Conservation (phyloP, 2,329 filamentous ascomycete genomes). For the Talaromyces sp. region DNA sequence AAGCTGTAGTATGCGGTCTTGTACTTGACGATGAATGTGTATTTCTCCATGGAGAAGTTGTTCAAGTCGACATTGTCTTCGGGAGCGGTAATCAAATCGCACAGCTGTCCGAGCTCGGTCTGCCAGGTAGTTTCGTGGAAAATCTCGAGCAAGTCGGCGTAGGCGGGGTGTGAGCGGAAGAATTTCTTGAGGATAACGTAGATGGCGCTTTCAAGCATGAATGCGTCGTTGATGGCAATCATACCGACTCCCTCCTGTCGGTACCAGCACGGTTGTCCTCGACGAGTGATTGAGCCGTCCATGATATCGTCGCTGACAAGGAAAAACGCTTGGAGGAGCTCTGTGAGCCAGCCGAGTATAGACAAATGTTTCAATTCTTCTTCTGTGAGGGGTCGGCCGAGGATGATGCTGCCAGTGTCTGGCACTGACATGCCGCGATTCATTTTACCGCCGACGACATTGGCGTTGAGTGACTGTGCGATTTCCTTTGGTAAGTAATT, state of each 20-base stretch:
- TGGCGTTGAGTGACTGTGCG: conserved; percentile 72
- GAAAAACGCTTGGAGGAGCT: conserved; percentile 98
- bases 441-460: conserved; percentile 92
- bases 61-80: conserved; percentile 89
- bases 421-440: conserved; percentile 98
- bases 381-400: conserved; percentile 67
- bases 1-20: conserved; percentile 99
- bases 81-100: conserved; percentile 91
- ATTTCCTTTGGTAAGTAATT: neutral
- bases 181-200: conserved; percentile 90
- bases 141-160: conserved; percentile 88
- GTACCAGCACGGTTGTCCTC: conserved; percentile 96
- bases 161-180: conserved; percentile 82
- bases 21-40: conserved; percentile 98
- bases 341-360: conserved; percentile 93
- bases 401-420: conserved; percentile 80
- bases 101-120: conserved; percentile 92
- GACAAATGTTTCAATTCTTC: conserved; percentile 87
- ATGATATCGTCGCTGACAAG: conserved; percentile 98
- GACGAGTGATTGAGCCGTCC: conserved; percentile 92
- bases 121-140: conserved; percentile 94
- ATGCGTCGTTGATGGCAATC: conserved; percentile 97
- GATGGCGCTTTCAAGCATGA: conserved; percentile 89
- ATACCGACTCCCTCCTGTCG: conserved; percentile 83
- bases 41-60: conserved; percentile 95